These are phyloP conservation scores for Debaryomycetaceae sp. DNA, from an alignment of 1,139 yeast species.

Conservation along the genomic window DNA sequence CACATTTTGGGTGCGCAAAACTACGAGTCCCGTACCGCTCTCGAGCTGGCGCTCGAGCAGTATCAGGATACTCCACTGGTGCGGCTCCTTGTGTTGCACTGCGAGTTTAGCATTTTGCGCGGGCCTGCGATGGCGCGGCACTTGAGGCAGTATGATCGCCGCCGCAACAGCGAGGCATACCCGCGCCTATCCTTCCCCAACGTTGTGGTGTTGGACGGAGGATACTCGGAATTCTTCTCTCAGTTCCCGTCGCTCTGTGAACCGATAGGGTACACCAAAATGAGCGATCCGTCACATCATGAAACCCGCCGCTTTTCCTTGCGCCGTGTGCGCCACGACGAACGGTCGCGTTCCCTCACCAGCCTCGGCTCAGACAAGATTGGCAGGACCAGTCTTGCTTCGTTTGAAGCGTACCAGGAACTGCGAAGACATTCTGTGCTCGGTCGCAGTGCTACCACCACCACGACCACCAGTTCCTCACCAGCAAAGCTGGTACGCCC, in stretches of 20 bases:
- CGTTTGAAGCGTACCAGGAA: too few relatives aligned
- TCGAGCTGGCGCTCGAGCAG: constrained; percentile 40
- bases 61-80: constrained; percentile 13
- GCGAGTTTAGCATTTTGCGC: constrained; percentile 86
- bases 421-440: too few relatives aligned
- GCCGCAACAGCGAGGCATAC: constrained; percentile 58
- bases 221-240: constrained; percentile 71
- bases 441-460: too few relatives aligned
- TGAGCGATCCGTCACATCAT: constrained; percentile 68
- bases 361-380: not conserved
- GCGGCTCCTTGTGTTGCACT: constrained; percentile 68
- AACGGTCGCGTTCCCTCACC: not conserved
- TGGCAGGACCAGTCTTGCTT: too few relatives aligned
- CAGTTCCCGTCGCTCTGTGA: constrained; percentile 42
- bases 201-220: constrained; percentile 80
- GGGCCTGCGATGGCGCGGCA: constrained; percentile 91
- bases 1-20: constrained; percentile 81
- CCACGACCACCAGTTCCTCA: too few relatives aligned
- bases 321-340: constrained; percentile 52
- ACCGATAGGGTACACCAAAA: constrained; percentile 75
- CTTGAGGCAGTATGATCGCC: constrained; percentile 74
- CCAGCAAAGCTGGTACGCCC: too few relatives aligned
- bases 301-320: constrained; percentile 63
- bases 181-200: constrained; percentile 83
- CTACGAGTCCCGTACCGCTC: constrained; percentile 55